These are phyloP conservation scores for Bryum argenteum DNA, from an alignment of 225 moss, liverwort and hornwort species.

Conservation along the genomic window DNA sequence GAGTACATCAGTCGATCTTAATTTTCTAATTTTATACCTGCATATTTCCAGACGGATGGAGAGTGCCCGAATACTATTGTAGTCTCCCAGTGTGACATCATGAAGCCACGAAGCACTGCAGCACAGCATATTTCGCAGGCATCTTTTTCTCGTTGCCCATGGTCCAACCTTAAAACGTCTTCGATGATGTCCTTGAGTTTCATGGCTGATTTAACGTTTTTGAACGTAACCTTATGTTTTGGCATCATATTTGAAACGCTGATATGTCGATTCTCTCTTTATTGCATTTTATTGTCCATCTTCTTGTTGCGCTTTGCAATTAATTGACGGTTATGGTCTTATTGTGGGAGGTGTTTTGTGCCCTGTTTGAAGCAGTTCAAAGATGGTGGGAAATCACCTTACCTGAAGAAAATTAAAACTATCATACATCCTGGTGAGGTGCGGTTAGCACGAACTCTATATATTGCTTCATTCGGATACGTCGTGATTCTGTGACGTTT, in stretches of 20 bases:
- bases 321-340: conserved; percentile 3
- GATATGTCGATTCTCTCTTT: conserved; percentile 1
- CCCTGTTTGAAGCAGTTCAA: conserved; percentile 63
- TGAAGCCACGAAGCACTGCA: conserved; percentile 83
- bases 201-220: background rate
- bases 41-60: conserved; percentile 86
- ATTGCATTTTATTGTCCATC: background rate
- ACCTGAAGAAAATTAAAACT: conserved; percentile 84
- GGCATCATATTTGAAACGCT: background rate
- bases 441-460: conserved; percentile 33
- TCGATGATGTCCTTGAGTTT: conserved; percentile 5
- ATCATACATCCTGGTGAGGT: conserved; percentile 99
- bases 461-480: background rate
- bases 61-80: conserved; percentile 90
- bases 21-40: conserved; percentile 5
- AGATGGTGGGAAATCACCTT: conserved; percentile 76
- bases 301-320: background rate
- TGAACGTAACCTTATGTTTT: background rate
- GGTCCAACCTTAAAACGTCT: background rate
- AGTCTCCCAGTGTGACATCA: conserved; percentile 84
- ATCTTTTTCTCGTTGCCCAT: conserved; percentile 24
- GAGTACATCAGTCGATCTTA: background rate
- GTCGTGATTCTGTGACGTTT: background rate
- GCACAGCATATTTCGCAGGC: conserved; percentile 92
- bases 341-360: conserved; percentile 9